Conservation (phyloP, 2,329 filamentous ascomycete species). For the Fusarium sp. region DNA sequence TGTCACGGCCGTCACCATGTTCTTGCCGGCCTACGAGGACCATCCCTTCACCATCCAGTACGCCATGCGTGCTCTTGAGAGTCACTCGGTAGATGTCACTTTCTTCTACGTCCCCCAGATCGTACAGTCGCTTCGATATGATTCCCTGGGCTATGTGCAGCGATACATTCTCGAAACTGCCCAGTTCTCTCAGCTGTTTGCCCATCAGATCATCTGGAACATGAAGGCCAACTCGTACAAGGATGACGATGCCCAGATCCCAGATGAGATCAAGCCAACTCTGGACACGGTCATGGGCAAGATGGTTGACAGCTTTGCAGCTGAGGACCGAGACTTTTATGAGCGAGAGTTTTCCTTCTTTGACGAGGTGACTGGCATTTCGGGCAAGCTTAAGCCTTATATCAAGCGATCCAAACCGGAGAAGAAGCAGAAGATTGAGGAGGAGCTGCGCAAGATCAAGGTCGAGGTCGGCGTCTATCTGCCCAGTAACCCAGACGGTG, state of each 20-base stretch:
- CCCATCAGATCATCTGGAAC: constrained; percentile 99
- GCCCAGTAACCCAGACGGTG: constrained; percentile 94
- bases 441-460: constrained; percentile 95
- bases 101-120: constrained; percentile 99
- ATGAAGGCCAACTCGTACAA: constrained; percentile 99
- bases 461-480: constrained; percentile 97
- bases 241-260: constrained; percentile 89
- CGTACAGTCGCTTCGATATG: constrained; percentile 92
- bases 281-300: constrained; percentile 88
- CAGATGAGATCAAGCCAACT: constrained; percentile 90
- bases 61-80: constrained; percentile 92
- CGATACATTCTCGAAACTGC: constrained; percentile 97
- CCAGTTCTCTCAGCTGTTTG: constrained; percentile 96
- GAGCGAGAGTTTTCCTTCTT: constrained; percentile 98
- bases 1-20: constrained; percentile 90
- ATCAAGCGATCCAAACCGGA: constrained; percentile 93
- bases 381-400: constrained; percentile 91
- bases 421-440: constrained; percentile 99
- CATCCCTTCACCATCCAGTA: constrained; percentile 96
- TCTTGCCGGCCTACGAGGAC: constrained; percentile 87
- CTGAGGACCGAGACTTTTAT: constrained; percentile 83
- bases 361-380: constrained; percentile 92
- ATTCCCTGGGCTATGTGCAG: constrained; percentile 91
- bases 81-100: constrained; percentile 92
- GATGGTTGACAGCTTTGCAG: constrained; percentile 82